Percentiles rank a stretch among this genome's conserved stretches.
These are phyloP conservation scores for Fistulina hepatica DNA, from an alignment of 1,284 basidiomycete species.

Conservation along the genomic window DNA sequence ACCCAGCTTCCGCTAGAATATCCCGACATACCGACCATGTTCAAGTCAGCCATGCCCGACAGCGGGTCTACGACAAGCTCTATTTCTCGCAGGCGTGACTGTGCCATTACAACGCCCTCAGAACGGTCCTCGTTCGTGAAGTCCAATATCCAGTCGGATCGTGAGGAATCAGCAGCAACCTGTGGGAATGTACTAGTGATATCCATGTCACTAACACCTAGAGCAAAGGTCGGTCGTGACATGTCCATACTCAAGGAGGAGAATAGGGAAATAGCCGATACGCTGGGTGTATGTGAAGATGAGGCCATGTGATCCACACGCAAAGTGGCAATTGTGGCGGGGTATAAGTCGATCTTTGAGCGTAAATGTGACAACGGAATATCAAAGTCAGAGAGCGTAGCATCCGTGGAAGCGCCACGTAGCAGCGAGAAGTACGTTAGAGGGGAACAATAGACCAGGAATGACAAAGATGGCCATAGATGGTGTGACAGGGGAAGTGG, in stretches of 20 bases:
- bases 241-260: too few relatives aligned
- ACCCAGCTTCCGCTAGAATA: conserved; percentile 57
- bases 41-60: conserved; percentile 33
- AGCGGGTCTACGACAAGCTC: conserved; percentile 49
- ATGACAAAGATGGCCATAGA: conserved; percentile 53
- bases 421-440: conserved; percentile 52
- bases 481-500: conserved; percentile 60
- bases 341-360: conserved; percentile 26
- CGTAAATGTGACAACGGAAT: conserved; percentile 41
- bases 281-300: conserved; percentile 28
- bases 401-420: conserved; percentile 24
- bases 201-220: conserved; percentile 30
- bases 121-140: conserved; percentile 48
- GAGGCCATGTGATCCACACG: conserved; percentile 32
- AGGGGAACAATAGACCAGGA: conserved; percentile 60
- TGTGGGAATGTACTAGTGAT: conserved; percentile 42
- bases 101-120: conserved; percentile 56
- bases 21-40: conserved; percentile 28
- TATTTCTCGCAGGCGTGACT: conserved; percentile 58
- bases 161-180: conserved; percentile 21
- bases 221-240: conserved; percentile 35
- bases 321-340: conserved; percentile 48
- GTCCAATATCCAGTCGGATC: conserved; percentile 49
- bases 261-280: conserved; percentile 33
- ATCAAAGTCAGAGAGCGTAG: conserved; percentile 29